Evolutionary conservation across 345 rosid species (phyloP).

Genomic region (Mallotus nudiflorus): DNA sequence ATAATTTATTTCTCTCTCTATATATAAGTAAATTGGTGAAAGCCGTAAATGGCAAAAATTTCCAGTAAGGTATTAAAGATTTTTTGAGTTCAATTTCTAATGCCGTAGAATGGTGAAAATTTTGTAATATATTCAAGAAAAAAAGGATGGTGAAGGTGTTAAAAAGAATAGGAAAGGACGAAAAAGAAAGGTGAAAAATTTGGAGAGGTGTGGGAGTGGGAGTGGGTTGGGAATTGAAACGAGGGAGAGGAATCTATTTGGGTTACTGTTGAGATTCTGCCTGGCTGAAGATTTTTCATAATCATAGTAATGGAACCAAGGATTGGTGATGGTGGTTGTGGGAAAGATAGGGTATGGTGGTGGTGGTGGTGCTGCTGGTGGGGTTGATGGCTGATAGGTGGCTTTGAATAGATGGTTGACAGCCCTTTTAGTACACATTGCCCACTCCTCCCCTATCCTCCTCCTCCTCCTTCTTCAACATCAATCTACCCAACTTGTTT

Average conservation of each 20-base stretch:
- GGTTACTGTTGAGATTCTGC: constrained; percentile 45
- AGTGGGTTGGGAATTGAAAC: not conserved
- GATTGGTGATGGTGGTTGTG: constrained; percentile 16
- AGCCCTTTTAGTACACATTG: constrained; percentile 5
- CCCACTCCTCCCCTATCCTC: constrained; percentile 15
- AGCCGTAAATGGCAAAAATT: too few species aligned
- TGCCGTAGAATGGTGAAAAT: too few species aligned
- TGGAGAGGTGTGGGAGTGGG: too few species aligned
- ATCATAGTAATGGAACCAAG: constrained; percentile 19
- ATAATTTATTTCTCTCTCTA: too few species aligned
- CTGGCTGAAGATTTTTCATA: constrained; percentile 42
- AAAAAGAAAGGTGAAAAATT: not conserved
- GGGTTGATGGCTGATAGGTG: too few species aligned
- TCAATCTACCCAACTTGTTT: constrained; percentile 12
- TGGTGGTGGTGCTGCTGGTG: constrained; percentile 21
- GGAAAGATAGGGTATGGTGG: too few species aligned
- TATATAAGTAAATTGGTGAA: too few species aligned
- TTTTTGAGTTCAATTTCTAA: too few species aligned
- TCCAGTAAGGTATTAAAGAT: too few species aligned
- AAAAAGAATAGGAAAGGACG: not conserved
- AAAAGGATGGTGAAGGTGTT: too few species aligned
- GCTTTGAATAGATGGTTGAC: constrained; percentile 23
- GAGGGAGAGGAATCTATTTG: constrained; percentile 34
- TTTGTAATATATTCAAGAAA: too few species aligned
- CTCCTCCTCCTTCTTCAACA: not conserved